Percentiles rank a stretch among this genome's conserved stretches.
Conservation (phyloP, 2,329 filamentous ascomycete genomes). For the Zasmidium citrigriseum region DNA sequence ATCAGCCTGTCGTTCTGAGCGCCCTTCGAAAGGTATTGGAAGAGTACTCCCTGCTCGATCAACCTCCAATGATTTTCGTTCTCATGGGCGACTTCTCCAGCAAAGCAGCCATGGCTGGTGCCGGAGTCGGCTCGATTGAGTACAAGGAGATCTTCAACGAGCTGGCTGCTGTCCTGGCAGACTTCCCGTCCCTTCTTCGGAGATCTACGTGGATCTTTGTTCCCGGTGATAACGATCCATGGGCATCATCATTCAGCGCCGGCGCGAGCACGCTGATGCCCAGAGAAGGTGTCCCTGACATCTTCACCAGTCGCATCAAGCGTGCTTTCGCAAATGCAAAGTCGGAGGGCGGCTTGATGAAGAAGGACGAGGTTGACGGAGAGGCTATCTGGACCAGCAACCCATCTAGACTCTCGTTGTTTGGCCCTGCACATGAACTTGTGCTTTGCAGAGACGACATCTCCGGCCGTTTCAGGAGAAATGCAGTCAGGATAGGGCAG, state of each 20-base stretch:
- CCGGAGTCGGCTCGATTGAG: slow-evolving; percentile 79
- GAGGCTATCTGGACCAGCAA: slow-evolving; percentile 88
- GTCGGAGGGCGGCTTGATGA: slow-evolving; percentile 58
- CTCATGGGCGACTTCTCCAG: slow-evolving; percentile 81
- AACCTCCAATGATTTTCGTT: slow-evolving; percentile 71
- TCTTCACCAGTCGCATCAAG: slow-evolving; percentile 86
- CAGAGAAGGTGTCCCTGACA: slow-evolving; percentile 71
- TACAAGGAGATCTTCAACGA: slow-evolving; percentile 97
- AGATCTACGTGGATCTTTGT: slow-evolving; percentile 87
- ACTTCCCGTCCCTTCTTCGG: slow-evolving; percentile 79
- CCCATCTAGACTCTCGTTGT: slow-evolving; percentile 77
- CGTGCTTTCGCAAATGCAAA: slow-evolving; percentile 79
- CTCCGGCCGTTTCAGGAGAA: slow-evolving; percentile 73
- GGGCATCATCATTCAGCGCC: slow-evolving; percentile 81
- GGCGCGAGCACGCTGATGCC: slow-evolving; percentile 73
- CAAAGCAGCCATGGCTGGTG: slow-evolving; percentile 61
- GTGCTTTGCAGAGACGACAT: slow-evolving; percentile 87
- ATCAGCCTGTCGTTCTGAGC: slow-evolving; percentile 77
- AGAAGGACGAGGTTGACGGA: slow-evolving; percentile 57
- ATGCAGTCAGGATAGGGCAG: slow-evolving; percentile 69
- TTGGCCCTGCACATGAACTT: slow-evolving; percentile 85
- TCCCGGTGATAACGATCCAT: slow-evolving; percentile 96
- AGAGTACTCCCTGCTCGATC: slow-evolving; percentile 67
- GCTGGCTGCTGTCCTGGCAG: slow-evolving; percentile 76
- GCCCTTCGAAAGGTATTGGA: slow-evolving; percentile 78